Evolutionary conservation across 441 rosid species (phyloP).

Genomic region (Theobroma grandiflorum): DNA sequence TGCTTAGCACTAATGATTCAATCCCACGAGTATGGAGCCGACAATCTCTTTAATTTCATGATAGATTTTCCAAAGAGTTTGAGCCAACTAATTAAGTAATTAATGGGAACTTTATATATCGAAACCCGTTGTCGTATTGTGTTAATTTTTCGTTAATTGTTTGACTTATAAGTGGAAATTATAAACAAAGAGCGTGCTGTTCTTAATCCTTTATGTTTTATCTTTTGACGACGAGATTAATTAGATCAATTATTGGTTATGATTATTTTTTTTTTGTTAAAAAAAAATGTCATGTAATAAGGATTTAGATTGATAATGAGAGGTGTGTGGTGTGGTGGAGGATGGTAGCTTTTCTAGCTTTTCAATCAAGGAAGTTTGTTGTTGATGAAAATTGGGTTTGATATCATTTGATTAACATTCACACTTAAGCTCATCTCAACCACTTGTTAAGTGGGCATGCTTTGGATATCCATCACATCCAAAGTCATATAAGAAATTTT

Average conservation of each 20-base stretch:
- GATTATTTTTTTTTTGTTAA: not conserved
- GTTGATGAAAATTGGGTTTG: not conserved
- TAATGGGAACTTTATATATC: not conserved
- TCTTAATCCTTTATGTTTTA: no score
- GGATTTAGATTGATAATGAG: not conserved
- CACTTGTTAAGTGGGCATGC: conserved; percentile 15
- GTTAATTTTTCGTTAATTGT: not conserved
- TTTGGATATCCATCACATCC: conserved; percentile 28
- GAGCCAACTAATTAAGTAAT: not conserved
- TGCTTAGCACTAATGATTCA: conserved; percentile 26
- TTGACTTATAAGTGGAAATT: not conserved
- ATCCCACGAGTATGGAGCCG: conserved; percentile 3
- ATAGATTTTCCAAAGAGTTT: not conserved
- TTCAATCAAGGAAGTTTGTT: conserved; percentile 15
- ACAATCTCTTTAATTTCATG: conserved; percentile 2
- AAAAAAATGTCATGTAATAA: not conserved
- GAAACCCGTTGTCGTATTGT: not conserved
- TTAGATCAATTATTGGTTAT: conserved; percentile 19
- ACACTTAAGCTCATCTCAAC: conserved; percentile 9
- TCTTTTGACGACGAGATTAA: no score
- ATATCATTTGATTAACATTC: conserved; percentile 4
- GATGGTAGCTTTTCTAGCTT: conserved; percentile 26
- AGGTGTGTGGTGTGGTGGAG: not conserved
- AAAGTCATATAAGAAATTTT: not conserved
- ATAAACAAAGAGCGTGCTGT: no score